Conservation (phyloP, 768 basidiomycete species). For the Lanmaoa pseudosensibilis region DNA sequence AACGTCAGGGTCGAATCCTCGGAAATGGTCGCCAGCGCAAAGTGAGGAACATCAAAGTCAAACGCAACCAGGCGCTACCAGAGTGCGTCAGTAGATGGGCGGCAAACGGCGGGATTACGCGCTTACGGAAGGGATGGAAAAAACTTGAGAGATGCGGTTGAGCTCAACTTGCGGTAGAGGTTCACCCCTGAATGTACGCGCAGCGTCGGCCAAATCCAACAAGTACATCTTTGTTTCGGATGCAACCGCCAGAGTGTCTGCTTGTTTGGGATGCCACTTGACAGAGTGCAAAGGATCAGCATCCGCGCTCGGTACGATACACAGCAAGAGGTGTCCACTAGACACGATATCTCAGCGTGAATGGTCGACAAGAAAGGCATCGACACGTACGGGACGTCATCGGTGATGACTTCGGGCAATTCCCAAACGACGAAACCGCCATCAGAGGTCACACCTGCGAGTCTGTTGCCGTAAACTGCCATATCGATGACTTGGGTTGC, state of each 20-base stretch:
- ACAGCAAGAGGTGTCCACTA: slow-evolving; percentile 69
- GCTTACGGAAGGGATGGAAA: slow-evolving; percentile 69
- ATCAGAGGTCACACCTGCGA: slow-evolving; percentile 85
- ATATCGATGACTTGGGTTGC: slow-evolving; percentile 76
- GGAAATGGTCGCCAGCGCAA: slow-evolving; percentile 77
- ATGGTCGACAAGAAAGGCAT: background rate
- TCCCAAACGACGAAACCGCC: slow-evolving; percentile 92
- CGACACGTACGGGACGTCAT: slow-evolving; percentile 76
- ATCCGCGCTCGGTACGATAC: slow-evolving; percentile 59
- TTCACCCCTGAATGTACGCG: slow-evolving; percentile 59
- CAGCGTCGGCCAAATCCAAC: slow-evolving; percentile 66
- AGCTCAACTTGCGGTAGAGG: slow-evolving; percentile 70
- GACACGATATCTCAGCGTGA: slow-evolving; percentile 11
- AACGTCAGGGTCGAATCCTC: slow-evolving; percentile 78
- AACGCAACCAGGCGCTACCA: slow-evolving; percentile 77
- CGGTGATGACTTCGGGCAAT: slow-evolving; percentile 76
- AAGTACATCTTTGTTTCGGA: slow-evolving; percentile 75
- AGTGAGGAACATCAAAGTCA: slow-evolving; percentile 78
- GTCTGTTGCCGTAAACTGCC: slow-evolving; percentile 79
- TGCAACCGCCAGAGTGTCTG: slow-evolving; percentile 79
- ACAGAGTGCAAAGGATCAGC: slow-evolving; percentile 71
- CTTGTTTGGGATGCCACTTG: slow-evolving; percentile 86
- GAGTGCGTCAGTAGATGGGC: background rate
- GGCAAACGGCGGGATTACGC: background rate
- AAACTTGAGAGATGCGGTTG: slow-evolving; percentile 64